These are phyloP conservation scores for Nemania sp. DNA, from an alignment of 2,329 filamentous ascomycete genomes.

Conservation along the genomic window DNA sequence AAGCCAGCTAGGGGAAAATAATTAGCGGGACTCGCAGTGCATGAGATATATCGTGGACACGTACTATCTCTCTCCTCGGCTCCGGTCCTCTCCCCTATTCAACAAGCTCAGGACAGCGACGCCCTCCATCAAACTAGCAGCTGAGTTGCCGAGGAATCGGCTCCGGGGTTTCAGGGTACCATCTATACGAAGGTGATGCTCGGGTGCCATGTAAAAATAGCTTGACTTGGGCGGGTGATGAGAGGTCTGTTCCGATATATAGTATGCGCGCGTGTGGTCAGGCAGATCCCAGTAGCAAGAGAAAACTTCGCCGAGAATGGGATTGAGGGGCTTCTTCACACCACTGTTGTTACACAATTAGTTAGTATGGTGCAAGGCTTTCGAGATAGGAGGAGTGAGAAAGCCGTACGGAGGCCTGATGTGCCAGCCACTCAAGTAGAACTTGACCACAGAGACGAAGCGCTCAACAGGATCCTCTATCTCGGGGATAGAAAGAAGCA, in stretches of 20 bases:
- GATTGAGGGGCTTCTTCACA: conserved; percentile 97
- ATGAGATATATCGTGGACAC: conserved; percentile 41
- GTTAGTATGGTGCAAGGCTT: conserved; percentile 8
- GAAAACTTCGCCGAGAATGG: conserved; percentile 91
- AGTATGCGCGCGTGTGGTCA: conserved; percentile 85
- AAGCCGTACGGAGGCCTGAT: conserved; percentile 87
- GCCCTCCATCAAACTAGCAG: conserved; percentile 97
- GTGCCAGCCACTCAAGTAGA: conserved; percentile 98
- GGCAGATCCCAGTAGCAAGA: conserved; percentile 95
- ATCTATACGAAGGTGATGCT: conserved; percentile 92
- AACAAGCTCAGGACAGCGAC: conserved; percentile 82
- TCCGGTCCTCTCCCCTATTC: conserved; percentile 70
- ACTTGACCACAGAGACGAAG: conserved; percentile 95
- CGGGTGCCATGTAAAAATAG: conserved; percentile 97
- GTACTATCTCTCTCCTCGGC: conserved; percentile 83
- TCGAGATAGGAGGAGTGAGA: conserved; percentile 1
- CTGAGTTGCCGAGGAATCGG: conserved; percentile 95
- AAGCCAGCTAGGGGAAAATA: conserved; percentile 65
- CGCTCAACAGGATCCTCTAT: conserved; percentile 88
- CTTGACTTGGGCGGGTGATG: conserved; percentile 98
- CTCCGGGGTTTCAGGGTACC: conserved; percentile 93
- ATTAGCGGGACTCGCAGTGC: conserved; percentile 13
- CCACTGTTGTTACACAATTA: conserved; percentile 59
- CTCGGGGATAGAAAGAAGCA: conserved; percentile 81
- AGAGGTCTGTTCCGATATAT: conserved; percentile 96